Percentiles rank a stretch among this genome's conserved stretches.
Conservation (phyloP, 108 stramenopile species). For the Epithemia pelagica region DNA sequence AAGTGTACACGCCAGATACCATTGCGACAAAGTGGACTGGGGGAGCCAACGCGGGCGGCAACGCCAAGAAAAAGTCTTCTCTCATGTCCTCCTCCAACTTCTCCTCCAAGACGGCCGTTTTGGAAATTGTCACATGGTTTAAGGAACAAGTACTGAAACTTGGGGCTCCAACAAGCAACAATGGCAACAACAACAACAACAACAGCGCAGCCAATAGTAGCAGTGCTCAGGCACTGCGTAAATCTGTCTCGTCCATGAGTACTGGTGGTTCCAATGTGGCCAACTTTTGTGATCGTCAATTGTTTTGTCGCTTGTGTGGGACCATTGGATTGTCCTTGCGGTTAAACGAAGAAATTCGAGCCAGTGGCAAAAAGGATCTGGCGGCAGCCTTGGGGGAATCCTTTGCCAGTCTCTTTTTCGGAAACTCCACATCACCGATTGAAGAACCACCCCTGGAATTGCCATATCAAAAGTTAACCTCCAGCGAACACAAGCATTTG, state of each 20-base stretch:
- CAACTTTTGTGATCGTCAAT: conserved; percentile 67
- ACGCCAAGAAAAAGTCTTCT: conserved; percentile 1
- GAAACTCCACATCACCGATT: not conserved
- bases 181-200: conserved; percentile 3
- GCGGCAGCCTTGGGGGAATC: not conserved
- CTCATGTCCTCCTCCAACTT: not conserved
- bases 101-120: conserved; percentile 24
- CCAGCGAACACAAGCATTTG: conserved; percentile 49
- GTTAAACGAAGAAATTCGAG: conserved; percentile 37
- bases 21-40: conserved; percentile 17
- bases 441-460: conserved; percentile 22
- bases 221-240: conserved; percentile 11
- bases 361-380: conserved; percentile 5
- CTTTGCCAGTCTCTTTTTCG: not conserved
- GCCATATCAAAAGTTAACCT: conserved; percentile 56
- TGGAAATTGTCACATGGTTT: conserved; percentile 59
- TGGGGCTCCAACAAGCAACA: not conserved
- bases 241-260: too few species aligned
- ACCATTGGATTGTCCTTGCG: conserved; percentile 61
- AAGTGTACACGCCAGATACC: conserved; percentile 37
- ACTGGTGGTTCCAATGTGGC: conserved; percentile 21
- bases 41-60: conserved; percentile 17
- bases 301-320: conserved; percentile 66
- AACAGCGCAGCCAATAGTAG: not conserved
- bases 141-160: conserved; percentile 53